Evolutionary conservation across 1,284 basidiomycete genomes (phyloP).

Genomic region (Malassezia globosa): DNA sequence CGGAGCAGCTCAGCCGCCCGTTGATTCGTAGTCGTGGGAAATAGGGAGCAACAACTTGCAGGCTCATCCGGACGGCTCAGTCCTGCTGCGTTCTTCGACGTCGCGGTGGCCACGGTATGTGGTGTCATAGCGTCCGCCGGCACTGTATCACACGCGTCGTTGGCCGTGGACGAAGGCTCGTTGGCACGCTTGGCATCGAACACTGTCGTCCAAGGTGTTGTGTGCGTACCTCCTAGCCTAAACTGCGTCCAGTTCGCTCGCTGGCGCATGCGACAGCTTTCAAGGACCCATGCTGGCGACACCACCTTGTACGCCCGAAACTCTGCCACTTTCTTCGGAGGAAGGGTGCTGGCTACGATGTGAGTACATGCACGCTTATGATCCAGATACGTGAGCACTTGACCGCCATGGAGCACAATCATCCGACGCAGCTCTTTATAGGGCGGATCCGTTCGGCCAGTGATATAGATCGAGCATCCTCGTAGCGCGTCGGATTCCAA

Average conservation of each 20-base stretch:
- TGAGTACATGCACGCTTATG: constrained; percentile 60
- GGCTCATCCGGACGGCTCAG: not conserved
- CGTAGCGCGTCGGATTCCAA: not conserved
- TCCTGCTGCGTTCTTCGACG: not conserved
- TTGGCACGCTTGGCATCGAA: not conserved
- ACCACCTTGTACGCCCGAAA: constrained; percentile 81
- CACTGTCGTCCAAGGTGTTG: not conserved
- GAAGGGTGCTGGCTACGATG: constrained; percentile 77
- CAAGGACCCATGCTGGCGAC: constrained; percentile 70
- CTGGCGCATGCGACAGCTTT: constrained; percentile 58
- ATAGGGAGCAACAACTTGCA: too few species aligned
- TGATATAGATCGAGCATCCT: constrained; percentile 54
- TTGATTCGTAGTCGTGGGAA: not conserved
- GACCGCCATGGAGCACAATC: constrained; percentile 70
- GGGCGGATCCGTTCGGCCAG: constrained; percentile 78
- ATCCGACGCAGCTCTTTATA: constrained; percentile 70
- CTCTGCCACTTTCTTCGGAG: constrained; percentile 74
- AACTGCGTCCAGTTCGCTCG: constrained; percentile 62
- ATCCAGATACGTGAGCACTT: constrained; percentile 71
- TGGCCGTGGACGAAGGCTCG: not conserved
- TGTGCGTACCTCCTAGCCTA: constrained; percentile 3
- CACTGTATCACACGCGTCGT: not conserved
- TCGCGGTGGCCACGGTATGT: not conserved
- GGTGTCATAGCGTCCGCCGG: not conserved
- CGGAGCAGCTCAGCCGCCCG: not conserved